A percentile compares a stretch with the other conserved stretches of the same genome.
These are phyloP conservation scores for Candida sp. DNA, from an alignment of 1,139 yeast genomes.

Conservation along the genomic window DNA sequence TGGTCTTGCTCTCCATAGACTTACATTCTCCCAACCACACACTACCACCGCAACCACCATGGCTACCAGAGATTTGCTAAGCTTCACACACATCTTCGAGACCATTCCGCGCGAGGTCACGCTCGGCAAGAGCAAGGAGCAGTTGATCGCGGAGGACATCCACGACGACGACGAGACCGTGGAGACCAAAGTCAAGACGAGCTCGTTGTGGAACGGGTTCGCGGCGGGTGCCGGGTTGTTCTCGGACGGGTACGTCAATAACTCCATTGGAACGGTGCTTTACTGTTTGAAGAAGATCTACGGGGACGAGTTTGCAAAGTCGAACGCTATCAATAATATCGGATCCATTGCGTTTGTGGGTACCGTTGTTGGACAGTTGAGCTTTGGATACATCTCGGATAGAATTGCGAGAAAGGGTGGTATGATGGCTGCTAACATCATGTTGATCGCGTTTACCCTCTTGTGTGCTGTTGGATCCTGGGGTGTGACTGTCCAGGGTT, in stretches of 20 bases:
- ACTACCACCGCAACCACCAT: conserved; percentile 18
- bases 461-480: conserved; percentile 81
- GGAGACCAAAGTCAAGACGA: conserved; percentile 23
- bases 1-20: too few species aligned
- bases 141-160: conserved; percentile 25
- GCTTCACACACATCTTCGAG: conserved; percentile 42
- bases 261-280: conserved; percentile 77
- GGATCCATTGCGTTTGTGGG: conserved; percentile 93
- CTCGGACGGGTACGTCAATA: conserved; percentile 90
- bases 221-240: conserved; percentile 93
- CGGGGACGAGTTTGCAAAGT: conserved; percentile 61
- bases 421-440: conserved; percentile 74
- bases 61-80: conserved; percentile 59
- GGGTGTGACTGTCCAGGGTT: conserved; percentile 76
- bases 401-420: conserved; percentile 78
- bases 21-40: neutral
- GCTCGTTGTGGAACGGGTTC: conserved; percentile 70
- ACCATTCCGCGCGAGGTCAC: conserved; percentile 27
- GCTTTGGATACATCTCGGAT: conserved; percentile 83
- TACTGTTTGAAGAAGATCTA: conserved; percentile 70
- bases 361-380: conserved; percentile 84
- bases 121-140: conserved; percentile 27
- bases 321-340: conserved; percentile 76
- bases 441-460: conserved; percentile 76
- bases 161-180: conserved; percentile 20